Base-by-base conservation (phyloP, 805 yeast species). In the Nakazawaea ishiwadae region DNA sequence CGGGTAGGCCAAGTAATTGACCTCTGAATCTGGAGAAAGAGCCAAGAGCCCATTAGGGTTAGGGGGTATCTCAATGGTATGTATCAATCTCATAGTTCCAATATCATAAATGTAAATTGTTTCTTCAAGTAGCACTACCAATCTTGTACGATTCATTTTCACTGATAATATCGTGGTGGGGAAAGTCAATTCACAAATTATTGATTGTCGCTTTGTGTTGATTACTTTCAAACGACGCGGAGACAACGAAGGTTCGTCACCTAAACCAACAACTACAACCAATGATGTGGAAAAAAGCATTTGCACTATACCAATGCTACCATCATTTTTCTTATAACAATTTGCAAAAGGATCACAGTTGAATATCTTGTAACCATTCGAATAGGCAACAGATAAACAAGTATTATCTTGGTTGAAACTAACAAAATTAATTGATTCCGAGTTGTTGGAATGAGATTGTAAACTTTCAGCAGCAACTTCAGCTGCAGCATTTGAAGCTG, bases 251-350 rank as follows among this genome's bases (percentile, higher is more conserved):
- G 85, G 80, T 47, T 81, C 85, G 40, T 83, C 90, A 2, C 95
- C 95, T 40, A 79, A 69, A 5, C 91, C 93, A 2, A 88, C 95
- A 5, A 89, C 66, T 0, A 95, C 96, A 11, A 93, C 71, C 29
- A 91, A 68, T 5, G 95, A 84, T 0, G 98, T 86, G 35, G 85
- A 75, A 54, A 87, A 91, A 16, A 91, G 74, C 98, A 91, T 91
- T 56, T 90, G 96, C 8, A 89, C 84, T 3, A 88, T 76, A 0
- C 88, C 89, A 23, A 81, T 73, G 5, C 85, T 72, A 27, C 82
- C 84, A 39, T 68, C 71, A 2, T 56, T 51, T 37, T 71, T 68
- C 20, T 70, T 71, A 53, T 75, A 82, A 54, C 84, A 81, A 48
- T 75, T 75, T 5, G 89, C 86, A 59, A 86, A 83, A 23, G 95